Evolutionary conservation across 176 grass and related monocot genomes (phyloP).

Genomic region (Musa schizocarpa): DNA sequence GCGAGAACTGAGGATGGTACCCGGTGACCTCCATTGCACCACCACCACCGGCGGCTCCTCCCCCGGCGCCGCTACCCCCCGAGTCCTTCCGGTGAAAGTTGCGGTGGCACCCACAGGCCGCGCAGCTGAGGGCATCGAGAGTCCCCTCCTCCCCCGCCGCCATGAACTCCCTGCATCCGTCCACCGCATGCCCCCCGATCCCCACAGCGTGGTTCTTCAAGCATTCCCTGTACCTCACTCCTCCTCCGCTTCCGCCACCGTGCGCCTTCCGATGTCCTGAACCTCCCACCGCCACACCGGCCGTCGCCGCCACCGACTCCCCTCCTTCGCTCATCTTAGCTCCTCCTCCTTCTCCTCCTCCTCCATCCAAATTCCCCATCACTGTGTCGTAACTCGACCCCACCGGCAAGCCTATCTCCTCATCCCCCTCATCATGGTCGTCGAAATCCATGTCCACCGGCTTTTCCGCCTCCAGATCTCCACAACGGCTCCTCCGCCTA

Average conservation of each 20-base stretch:
- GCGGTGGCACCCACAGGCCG: conserved; percentile 90
- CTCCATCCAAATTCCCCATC: background rate
- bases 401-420: conserved; percentile 17
- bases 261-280: background rate
- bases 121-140: conserved; percentile 39
- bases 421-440: conserved; percentile 1
- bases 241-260: background rate
- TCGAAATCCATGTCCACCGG: conserved; percentile 3
- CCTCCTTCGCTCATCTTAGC: conserved; percentile 4
- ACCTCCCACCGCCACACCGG: background rate
- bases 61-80: background rate
- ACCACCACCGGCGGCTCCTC: background rate
- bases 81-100: conserved; percentile 55
- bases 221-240: conserved; percentile 60
- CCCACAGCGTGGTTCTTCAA: conserved; percentile 88
- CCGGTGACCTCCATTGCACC: too few relatives aligned
- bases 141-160: conserved; percentile 33
- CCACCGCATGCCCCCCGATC: conserved; percentile 71
- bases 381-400: background rate
- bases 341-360: background rate
- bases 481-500: too few relatives aligned
- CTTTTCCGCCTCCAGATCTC: too few relatives aligned
- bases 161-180: conserved; percentile 92
- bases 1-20: too few relatives aligned
- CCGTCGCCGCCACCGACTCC: background rate